Base-by-base conservation (phyloP, 106 monocot species). In the Posidonia australis region DNA sequence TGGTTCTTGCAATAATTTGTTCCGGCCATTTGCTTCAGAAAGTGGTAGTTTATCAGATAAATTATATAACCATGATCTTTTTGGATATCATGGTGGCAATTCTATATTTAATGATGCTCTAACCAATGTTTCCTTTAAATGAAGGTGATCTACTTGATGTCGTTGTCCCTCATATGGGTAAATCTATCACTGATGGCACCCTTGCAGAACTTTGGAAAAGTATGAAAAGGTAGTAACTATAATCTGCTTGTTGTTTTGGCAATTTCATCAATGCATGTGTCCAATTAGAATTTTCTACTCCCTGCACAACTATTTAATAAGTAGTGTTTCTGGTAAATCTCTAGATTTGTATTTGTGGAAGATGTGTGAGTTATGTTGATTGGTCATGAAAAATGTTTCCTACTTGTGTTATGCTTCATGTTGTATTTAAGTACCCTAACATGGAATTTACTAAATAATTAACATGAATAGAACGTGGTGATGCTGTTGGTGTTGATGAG, bases 121-220 rank as follows among this genome's bases (percentile, higher is more conserved):
- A 24, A 24, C 58, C 10, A 1, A 5, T 23, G 64, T 65, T 56
- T 46, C 54, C 59, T 71, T 5, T 63, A 9, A 16, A 46, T 78
- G 63, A 71, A 87, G 94, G 82, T 79, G 82, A 96, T 56, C 41
- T 72, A 7, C 63, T 82, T 63, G 84, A 96, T 25, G 94, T 82
- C 36, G 90, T 96, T 48, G 94, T 96, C 23, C 94, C 94, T 36
- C 82, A 72, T 65, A 90, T 96, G 94, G 94, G 94, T 47, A 90
- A 96, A 84, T 96, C 94, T 36, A 87, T 96, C 54, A 90, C 94
- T 67, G 94, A 96, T 82, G 94, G 94, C 44, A 96, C 94, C 27
- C 60, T 96, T 45, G 90, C 90, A 20, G 71, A 82, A 26, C 84
- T 96, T 20, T 70, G 87, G 60, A 96, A 96, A 69, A 87, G 94